Percentiles rank a stretch among this genome's conserved stretches.
Evolutionary conservation across 1,139 yeast genomes (phyloP).

Genomic region (Saccharomyces hybrid): DNA sequence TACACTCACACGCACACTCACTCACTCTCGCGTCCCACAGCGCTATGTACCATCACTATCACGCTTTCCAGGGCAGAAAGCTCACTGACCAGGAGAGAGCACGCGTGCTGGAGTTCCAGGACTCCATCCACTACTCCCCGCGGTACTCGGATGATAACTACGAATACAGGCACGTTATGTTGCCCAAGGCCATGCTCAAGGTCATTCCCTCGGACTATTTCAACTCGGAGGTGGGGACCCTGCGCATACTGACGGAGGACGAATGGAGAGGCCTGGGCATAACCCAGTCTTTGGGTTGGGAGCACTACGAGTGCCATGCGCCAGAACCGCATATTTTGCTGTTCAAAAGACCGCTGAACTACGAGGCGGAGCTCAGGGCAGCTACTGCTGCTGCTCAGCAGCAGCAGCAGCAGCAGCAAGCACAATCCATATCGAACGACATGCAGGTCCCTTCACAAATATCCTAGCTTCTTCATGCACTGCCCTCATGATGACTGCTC

Average conservation of each 20-base stretch:
- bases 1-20: neutral
- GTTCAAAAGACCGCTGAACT: slow-evolving; percentile 59
- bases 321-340: slow-evolving; percentile 96
- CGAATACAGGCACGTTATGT: slow-evolving; percentile 91
- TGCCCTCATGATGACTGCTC: neutral
- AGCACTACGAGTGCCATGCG: slow-evolving; percentile 93
- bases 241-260: slow-evolving; percentile 83
- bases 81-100: slow-evolving; percentile 79
- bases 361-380: slow-evolving; percentile 30
- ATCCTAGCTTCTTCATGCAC: neutral
- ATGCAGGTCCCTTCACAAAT: neutral
- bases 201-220: slow-evolving; percentile 95
- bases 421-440: neutral
- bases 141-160: slow-evolving; percentile 82
- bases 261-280: slow-evolving; percentile 99
- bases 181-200: slow-evolving; percentile 92
- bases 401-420: slow-evolving; percentile 15
- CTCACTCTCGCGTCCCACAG: neutral
- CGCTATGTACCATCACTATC: slow-evolving; percentile 28
- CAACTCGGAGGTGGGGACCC: slow-evolving; percentile 89
- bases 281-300: slow-evolving; percentile 97
- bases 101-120: slow-evolving; percentile 83
- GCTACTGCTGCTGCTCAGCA: slow-evolving; percentile 25
- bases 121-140: slow-evolving; percentile 89
- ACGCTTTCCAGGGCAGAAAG: slow-evolving; percentile 46